phyloP scores from a whole-genome alignment of 495 filamentous ascomycete genomes.

The Daldinia grandis region DNA sequence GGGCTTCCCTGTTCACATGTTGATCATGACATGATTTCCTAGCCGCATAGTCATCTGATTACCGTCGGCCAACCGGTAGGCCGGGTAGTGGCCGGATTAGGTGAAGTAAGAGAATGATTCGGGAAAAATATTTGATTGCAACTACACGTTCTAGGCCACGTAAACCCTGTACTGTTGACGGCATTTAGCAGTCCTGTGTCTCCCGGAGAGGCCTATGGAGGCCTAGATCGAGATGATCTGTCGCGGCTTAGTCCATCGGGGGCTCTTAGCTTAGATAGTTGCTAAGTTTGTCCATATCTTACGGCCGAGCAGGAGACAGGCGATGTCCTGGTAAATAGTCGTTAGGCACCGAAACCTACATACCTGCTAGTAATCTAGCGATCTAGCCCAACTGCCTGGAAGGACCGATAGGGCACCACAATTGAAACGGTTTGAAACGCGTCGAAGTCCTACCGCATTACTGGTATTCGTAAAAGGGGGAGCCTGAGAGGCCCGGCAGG shows the following conservation, averaged over 20 bases:
- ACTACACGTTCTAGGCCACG: constrained; percentile 39
- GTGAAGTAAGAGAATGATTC: constrained; percentile 34
- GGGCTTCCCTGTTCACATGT: constrained; percentile 34
- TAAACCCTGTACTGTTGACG: constrained; percentile 41
- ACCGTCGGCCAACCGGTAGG: constrained; percentile 21
- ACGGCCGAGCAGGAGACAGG: constrained; percentile 41
- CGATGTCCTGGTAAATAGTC: constrained; percentile 14
- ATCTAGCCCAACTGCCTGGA: constrained; percentile 18
- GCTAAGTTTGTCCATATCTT: constrained; percentile 38
- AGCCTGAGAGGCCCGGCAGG: constrained; percentile 18
- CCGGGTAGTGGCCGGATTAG: constrained; percentile 37
- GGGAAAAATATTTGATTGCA: constrained; percentile 26
- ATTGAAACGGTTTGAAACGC: constrained; percentile 44
- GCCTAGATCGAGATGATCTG: constrained; percentile 38
- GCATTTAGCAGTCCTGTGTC: constrained; percentile 40
- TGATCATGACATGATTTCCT: constrained; percentile 38
- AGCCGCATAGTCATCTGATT: constrained; percentile 28
- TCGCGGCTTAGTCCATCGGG: constrained; percentile 21
- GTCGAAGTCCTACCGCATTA: constrained; percentile 34
- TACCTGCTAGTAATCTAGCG: constrained; percentile 6
- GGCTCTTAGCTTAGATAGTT: constrained; percentile 16
- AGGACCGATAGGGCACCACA: constrained; percentile 39
- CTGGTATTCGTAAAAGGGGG: constrained; percentile 32
- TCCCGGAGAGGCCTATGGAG: constrained; percentile 27
- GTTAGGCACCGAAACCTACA: constrained; percentile 11